Evolutionary conservation across 2,329 filamentous ascomycete genomes (phyloP).

Genomic region (Fusarium humuli): DNA sequence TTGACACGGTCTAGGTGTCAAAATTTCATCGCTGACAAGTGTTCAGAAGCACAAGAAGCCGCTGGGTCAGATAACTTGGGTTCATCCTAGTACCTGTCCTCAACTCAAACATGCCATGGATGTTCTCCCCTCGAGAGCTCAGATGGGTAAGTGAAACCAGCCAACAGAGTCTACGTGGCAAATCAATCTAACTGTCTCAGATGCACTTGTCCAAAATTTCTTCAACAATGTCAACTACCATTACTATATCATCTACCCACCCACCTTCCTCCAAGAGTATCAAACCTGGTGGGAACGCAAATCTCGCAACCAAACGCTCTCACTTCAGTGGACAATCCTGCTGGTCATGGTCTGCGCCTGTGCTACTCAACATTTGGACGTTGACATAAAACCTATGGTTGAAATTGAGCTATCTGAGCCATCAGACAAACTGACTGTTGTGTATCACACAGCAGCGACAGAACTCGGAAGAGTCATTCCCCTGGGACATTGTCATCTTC

Average conservation of each 20-base stretch:
- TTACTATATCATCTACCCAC: constrained; percentile 54
- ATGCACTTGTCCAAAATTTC: constrained; percentile 53
- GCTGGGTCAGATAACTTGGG: constrained; percentile 31
- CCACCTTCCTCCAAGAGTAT: constrained; percentile 51
- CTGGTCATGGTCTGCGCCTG: constrained; percentile 54
- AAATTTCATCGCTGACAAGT: neutral
- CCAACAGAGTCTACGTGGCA: too few relatives aligned
- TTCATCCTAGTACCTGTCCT: constrained; percentile 41
- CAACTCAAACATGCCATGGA: constrained; percentile 50
- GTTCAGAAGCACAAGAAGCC: constrained; percentile 29
- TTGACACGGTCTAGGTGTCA: neutral
- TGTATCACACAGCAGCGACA: constrained; percentile 49
- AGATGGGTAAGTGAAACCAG: constrained; percentile 46
- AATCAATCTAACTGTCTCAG: constrained; percentile 32
- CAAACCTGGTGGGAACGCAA: constrained; percentile 50
- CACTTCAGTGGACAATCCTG: constrained; percentile 52
- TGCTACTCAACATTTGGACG: constrained; percentile 49
- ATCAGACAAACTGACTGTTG: constrained; percentile 44
- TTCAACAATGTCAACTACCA: constrained; percentile 53
- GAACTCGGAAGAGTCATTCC: constrained; percentile 51
- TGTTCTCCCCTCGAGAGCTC: constrained; percentile 49
- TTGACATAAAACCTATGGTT: constrained; percentile 47
- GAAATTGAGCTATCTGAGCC: constrained; percentile 47
- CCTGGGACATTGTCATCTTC: constrained; percentile 48
- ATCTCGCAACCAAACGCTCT: constrained; percentile 44